Conservation (phyloP, 2,329 filamentous ascomycete genomes). For the Fusarium mundagurra region DNA sequence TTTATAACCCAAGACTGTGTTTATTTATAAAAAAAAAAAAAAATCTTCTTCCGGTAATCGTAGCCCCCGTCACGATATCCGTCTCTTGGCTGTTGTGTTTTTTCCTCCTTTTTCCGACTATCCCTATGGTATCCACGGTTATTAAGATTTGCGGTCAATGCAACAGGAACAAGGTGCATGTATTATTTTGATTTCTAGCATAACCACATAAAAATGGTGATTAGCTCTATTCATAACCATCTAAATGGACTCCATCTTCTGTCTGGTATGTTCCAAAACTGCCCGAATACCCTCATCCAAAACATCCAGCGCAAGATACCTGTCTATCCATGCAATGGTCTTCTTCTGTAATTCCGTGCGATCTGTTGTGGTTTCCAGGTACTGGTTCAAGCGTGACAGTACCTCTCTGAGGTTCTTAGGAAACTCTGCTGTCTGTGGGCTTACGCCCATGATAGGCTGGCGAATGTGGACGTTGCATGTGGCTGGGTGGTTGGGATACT, state of each 20-base stretch:
- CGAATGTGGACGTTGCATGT: conserved; percentile 77
- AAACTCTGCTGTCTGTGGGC: conserved; percentile 73
- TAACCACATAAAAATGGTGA: not conserved
- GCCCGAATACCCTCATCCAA: conserved; percentile 66
- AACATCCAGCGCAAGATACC: conserved; percentile 57
- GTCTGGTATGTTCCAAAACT: conserved; percentile 64
- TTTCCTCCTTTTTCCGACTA: not conserved
- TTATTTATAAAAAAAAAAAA: not conserved
- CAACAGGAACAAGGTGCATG: not conserved
- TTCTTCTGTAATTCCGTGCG: conserved; percentile 58
- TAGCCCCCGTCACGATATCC: not conserved
- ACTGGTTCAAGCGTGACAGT: conserved; percentile 68
- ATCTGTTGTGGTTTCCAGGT: conserved; percentile 57
- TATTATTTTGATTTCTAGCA: not conserved
- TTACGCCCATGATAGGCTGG: conserved; percentile 74
- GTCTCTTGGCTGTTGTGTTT: not conserved
- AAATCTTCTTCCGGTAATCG: not conserved
- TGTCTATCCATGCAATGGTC: conserved; percentile 64
- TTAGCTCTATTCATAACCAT: conserved; percentile 1
- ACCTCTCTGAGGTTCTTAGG: conserved; percentile 74
- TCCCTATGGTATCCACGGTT: not conserved
- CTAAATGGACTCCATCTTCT: conserved; percentile 36
- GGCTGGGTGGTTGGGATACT: conserved; percentile 68
- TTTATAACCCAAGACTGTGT: not conserved
- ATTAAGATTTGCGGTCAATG: not conserved